phyloP scores from a whole-genome alignment of 257 asterid species.

The Solanum virginianum region DNA sequence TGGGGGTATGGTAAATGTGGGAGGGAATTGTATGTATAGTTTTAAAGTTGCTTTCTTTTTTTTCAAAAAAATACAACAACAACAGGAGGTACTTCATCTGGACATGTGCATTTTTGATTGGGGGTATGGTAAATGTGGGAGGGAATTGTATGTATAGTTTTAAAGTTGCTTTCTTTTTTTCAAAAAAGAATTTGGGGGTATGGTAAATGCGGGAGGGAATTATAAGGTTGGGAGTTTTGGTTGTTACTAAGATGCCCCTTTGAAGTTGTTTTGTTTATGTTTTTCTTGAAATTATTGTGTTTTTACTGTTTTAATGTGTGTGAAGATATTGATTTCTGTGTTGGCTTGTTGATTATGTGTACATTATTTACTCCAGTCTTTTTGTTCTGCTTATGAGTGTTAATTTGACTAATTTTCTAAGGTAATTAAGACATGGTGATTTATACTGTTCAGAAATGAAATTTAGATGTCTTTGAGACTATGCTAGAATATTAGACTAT shows the following conservation, averaged over 20 bases:
- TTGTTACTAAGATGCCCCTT: neutral
- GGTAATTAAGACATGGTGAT: neutral
- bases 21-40: too few species aligned
- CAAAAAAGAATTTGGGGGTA: neutral
- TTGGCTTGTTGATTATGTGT: neutral
- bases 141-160: conserved; percentile 21
- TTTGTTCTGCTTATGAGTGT: neutral
- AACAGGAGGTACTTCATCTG: too few species aligned
- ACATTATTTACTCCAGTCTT: neutral
- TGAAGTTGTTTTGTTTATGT: neutral
- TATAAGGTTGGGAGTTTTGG: neutral
- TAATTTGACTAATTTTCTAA: neutral
- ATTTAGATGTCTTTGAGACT: neutral
- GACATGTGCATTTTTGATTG: too few species aligned
- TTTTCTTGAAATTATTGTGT: neutral
- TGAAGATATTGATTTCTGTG: neutral
- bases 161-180: neutral
- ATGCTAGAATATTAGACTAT: too few species aligned
- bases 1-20: too few species aligned
- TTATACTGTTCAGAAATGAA: neutral
- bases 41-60: neutral
- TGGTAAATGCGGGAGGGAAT: neutral
- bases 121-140: neutral
- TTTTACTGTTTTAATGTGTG: neutral
- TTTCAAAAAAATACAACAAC: neutral